These are phyloP conservation scores for Quercus wislizeni DNA, from an alignment of 306 rosid species.

Conservation along the genomic window DNA sequence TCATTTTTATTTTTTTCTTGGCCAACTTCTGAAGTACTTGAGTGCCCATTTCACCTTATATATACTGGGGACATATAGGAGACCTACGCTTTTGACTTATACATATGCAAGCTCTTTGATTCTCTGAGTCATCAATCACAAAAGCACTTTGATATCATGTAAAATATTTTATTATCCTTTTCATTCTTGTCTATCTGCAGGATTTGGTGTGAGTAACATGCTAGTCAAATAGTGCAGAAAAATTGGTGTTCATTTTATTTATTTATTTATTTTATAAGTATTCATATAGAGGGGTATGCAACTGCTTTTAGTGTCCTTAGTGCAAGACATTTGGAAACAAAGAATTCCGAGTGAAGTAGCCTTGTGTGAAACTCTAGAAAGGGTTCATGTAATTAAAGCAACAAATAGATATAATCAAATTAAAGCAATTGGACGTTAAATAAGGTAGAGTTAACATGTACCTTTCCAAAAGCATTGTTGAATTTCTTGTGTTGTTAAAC, in stretches of 20 bases:
- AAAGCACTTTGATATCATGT: background rate
- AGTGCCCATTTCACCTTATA: background rate
- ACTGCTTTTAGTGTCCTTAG: background rate
- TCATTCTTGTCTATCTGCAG: background rate
- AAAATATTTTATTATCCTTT: background rate
- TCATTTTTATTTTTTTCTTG: background rate
- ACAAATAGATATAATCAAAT: background rate
- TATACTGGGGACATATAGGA: background rate
- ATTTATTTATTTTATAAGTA: too few species aligned
- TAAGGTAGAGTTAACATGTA: constrained; percentile 28
- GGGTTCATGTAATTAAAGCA: background rate
- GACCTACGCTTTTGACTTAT: background rate
- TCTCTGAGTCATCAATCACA: too few species aligned
- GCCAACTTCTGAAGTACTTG: background rate
- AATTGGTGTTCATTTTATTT: background rate
- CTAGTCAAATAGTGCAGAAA: constrained; percentile 12
- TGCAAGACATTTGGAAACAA: too few species aligned
- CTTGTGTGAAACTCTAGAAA: background rate
- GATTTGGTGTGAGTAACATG: constrained; percentile 5
- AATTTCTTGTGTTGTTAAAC: constrained; percentile 76
- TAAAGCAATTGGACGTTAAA: background rate
- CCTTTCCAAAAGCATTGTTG: constrained; percentile 96
- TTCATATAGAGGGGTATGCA: background rate
- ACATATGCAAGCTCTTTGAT: background rate
- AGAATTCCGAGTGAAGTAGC: background rate